phyloP scores from a whole-genome alignment of 257 asterid genomes.

The Salvia rosmarinus region DNA sequence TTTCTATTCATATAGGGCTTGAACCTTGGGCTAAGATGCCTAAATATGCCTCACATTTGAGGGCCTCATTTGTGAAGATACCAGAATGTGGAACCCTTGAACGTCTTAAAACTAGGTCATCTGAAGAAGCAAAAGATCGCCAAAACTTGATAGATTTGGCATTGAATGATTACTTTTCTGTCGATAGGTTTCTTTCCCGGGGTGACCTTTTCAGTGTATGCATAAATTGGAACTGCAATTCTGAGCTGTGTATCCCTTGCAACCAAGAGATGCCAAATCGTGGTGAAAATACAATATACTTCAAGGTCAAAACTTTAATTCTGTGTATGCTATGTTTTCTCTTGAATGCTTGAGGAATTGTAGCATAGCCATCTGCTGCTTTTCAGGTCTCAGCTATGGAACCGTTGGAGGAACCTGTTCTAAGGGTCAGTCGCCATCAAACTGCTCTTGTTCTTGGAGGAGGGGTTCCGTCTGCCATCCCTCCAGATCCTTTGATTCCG shows the following conservation, averaged over 20 bases:
- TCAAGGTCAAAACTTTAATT: slow-evolving; percentile 60
- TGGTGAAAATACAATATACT: slow-evolving; percentile 56
- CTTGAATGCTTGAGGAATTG: slow-evolving; percentile 23
- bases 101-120: slow-evolving; percentile 66
- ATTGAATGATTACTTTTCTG: slow-evolving; percentile 68
- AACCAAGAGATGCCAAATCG: slow-evolving; percentile 55
- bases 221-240: slow-evolving; percentile 83
- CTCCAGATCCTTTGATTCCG: slow-evolving; percentile 67
- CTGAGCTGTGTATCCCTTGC: slow-evolving; percentile 76
- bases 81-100: slow-evolving; percentile 83
- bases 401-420: slow-evolving; percentile 74
- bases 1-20: slow-evolving; percentile 51
- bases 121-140: slow-evolving; percentile 68
- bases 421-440: slow-evolving; percentile 71
- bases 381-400: slow-evolving; percentile 86
- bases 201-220: slow-evolving; percentile 76
- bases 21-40: slow-evolving; percentile 68
- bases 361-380: slow-evolving; percentile 25
- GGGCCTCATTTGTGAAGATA: slow-evolving; percentile 88
- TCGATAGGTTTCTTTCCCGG: slow-evolving; percentile 80
- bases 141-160: slow-evolving; percentile 83
- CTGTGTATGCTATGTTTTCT: slow-evolving; percentile 14
- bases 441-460: slow-evolving; percentile 97
- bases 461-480: slow-evolving; percentile 76
- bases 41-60: slow-evolving; percentile 82